Percentiles rank a stretch among this genome's conserved stretches.
These are phyloP conservation scores for Ophiostoma piceae DNA, from an alignment of 2,329 filamentous ascomycete genomes.

Conservation along the genomic window DNA sequence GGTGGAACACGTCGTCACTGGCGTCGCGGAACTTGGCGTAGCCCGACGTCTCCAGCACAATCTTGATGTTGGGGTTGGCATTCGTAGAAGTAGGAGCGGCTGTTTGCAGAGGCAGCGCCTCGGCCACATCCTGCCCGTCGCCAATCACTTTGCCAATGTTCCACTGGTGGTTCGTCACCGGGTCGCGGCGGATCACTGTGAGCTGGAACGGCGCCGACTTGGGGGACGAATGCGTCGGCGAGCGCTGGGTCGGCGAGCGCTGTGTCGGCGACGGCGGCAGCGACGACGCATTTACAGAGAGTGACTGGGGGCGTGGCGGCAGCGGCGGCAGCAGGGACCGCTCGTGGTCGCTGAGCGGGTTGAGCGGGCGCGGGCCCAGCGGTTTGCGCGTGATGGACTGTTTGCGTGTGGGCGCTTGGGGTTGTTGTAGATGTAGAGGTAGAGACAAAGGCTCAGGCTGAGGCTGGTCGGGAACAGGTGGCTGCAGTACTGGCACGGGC, in stretches of 20 bases:
- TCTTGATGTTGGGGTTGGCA: conserved; percentile 34
- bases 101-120: too few relatives aligned
- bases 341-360: neutral
- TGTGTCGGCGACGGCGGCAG: neutral
- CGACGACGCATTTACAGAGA: neutral
- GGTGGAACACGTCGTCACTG: conserved; percentile 38
- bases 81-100: neutral
- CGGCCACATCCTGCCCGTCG: neutral
- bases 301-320: neutral
- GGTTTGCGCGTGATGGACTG: conserved; percentile 20
- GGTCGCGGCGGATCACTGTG: conserved; percentile 69
- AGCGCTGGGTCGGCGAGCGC: conserved; percentile 27
- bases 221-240: conserved; percentile 30
- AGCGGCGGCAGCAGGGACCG: neutral
- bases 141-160: conserved; percentile 61
- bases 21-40: conserved; percentile 51
- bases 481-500: neutral
- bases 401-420: neutral
- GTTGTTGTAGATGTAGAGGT: neutral
- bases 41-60: conserved; percentile 51
- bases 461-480: neutral
- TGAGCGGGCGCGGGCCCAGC: conserved; percentile 13
- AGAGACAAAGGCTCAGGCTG: neutral
- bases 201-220: conserved; percentile 44
- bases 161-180: conserved; percentile 64